These are phyloP conservation scores for Phytopythium cucurbitacearum DNA, from an alignment of 352 stramenopile genomes.

Conservation along the genomic window DNA sequence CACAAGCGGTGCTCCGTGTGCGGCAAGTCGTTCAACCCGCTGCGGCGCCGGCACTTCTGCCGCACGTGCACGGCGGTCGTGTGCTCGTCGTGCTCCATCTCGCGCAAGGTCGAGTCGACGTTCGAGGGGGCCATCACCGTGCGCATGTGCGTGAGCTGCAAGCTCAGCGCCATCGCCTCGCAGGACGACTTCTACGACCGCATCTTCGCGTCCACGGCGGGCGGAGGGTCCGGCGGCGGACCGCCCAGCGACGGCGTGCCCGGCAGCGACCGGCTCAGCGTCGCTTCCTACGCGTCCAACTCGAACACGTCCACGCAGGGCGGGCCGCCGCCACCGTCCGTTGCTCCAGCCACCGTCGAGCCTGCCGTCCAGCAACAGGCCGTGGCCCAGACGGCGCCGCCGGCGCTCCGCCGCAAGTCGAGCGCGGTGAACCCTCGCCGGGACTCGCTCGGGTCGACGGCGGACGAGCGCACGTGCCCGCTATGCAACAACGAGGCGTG, in stretches of 20 bases:
- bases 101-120: conserved; percentile 42
- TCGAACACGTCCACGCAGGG: conserved; percentile 25
- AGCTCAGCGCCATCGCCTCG: conserved; percentile 58
- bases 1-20: conserved; percentile 79
- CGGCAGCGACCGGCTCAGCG: conserved; percentile 37
- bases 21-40: conserved; percentile 80
- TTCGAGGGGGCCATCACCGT: conserved; percentile 52
- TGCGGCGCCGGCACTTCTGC: conserved; percentile 75
- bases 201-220: conserved; percentile 52
- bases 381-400: conserved; percentile 11
- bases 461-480: conserved; percentile 28
- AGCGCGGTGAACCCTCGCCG: conserved; percentile 30
- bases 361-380: not conserved
- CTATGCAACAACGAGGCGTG: conserved; percentile 72
- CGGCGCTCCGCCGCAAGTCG: conserved; percentile 46
- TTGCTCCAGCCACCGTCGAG: too few relatives aligned
- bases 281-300: conserved; percentile 36
- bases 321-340: not conserved
- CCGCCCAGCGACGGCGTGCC: conserved; percentile 28
- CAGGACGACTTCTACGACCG: conserved; percentile 81
- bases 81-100: conserved; percentile 76
- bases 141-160: conserved; percentile 81
- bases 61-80: conserved; percentile 66
- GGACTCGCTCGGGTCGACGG: conserved; percentile 9
- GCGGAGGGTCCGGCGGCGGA: conserved; percentile 7